Conservation (phyloP, 345 rosid genomes). For the rapeseed (Brassica napus) region Da-Ae NC_063443.1:12214001-12214500, state of each 20-base stretch:
- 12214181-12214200: slow-evolving; percentile 43
- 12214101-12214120: slow-evolving; percentile 37
- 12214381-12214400: slow-evolving; percentile 39
- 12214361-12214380: slow-evolving; percentile 31
- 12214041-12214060: slow-evolving; percentile 39
- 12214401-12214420: slow-evolving; percentile 27
- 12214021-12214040: slow-evolving; percentile 27
- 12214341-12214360: slow-evolving; percentile 44
- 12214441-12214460: slow-evolving; percentile 47
- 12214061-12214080: slow-evolving; percentile 32
- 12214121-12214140: slow-evolving; percentile 35
- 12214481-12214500: slow-evolving; percentile 27
- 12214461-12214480: slow-evolving; percentile 46
- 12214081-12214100: slow-evolving; percentile 40
- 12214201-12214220: slow-evolving; percentile 43
- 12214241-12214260: slow-evolving; percentile 54
- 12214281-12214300: slow-evolving; percentile 56
- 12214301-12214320: slow-evolving; percentile 50
- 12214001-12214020: slow-evolving; percentile 32
- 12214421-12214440: slow-evolving; percentile 54
- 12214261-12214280: slow-evolving; percentile 56
- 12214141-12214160: slow-evolving; percentile 40
- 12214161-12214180: slow-evolving; percentile 47
- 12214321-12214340: slow-evolving; percentile 58
- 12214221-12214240: slow-evolving; percentile 54